Conservation (phyloP, 2,329 filamentous ascomycete species). For the Apiospora koreana region DNA sequence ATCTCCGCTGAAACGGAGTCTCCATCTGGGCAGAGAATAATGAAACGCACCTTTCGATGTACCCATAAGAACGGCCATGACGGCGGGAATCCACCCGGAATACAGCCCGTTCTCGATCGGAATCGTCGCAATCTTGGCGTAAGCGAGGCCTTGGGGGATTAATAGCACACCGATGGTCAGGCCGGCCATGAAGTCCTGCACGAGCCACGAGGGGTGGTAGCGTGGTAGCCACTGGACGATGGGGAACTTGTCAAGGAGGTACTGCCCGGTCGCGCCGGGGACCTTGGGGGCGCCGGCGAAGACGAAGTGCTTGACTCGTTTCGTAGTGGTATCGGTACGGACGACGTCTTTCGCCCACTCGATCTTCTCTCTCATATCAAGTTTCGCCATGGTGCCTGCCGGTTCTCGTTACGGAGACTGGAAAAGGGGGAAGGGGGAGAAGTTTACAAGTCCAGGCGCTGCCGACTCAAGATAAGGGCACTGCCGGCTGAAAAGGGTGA, state of each 20-base stretch:
- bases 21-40: too few relatives aligned
- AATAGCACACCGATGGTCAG: conserved; percentile 61
- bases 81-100: conserved; percentile 59
- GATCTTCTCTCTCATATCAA: conserved; percentile 15
- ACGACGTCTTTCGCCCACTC: conserved; percentile 32
- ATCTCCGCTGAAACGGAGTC: too few relatives aligned
- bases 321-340: conserved; percentile 39
- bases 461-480: neutral
- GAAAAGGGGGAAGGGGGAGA: neutral
- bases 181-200: conserved; percentile 63
- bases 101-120: conserved; percentile 62
- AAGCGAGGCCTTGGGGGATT: conserved; percentile 63
- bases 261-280: conserved; percentile 55
- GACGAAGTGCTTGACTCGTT: conserved; percentile 32
- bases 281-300: conserved; percentile 36
- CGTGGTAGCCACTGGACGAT: conserved; percentile 63
- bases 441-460: neutral
- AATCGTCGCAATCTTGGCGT: conserved; percentile 63
- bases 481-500: too few relatives aligned
- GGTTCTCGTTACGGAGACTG: neutral
- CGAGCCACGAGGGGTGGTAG: conserved; percentile 61
- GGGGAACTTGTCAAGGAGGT: conserved; percentile 61
- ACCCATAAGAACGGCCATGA: conserved; percentile 60
- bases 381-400: neutral
- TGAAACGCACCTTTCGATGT: conserved; percentile 56